These are phyloP conservation scores for Trichosporon sp. DNA, from an alignment of 1,284 basidiomycete species.

Conservation along the genomic window DNA sequence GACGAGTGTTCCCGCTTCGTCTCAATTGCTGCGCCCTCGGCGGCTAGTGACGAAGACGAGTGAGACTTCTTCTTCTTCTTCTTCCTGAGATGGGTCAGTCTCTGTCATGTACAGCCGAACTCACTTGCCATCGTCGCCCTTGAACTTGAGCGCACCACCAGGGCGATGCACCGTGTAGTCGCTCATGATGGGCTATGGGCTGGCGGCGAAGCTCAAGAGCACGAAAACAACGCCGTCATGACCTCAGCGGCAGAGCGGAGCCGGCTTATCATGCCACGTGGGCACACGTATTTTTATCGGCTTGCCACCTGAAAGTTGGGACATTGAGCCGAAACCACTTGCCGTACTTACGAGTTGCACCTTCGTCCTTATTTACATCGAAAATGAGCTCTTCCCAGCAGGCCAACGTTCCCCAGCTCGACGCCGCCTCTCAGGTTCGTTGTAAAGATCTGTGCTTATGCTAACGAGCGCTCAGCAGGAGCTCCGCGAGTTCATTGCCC, in stretches of 20 bases:
- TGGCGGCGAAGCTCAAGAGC: not conserved
- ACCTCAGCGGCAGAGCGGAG: not conserved
- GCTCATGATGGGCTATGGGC: slow-evolving; percentile 48
- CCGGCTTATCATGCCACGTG: not conserved
- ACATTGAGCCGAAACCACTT: not conserved
- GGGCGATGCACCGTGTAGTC: slow-evolving; percentile 76
- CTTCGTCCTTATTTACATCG: not conserved
- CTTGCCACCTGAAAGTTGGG: slow-evolving; percentile 1
- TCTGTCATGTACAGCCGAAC: slow-evolving; percentile 33
- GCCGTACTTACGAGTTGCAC: not conserved
- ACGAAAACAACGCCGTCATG: slow-evolving; percentile 1
- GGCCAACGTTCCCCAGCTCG: slow-evolving; percentile 54
- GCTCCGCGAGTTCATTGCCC: slow-evolving; percentile 74
- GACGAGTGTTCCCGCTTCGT: slow-evolving; percentile 19
- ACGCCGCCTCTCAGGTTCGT: slow-evolving; percentile 68
- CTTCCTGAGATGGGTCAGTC: slow-evolving; percentile 7
- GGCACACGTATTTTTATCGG: not conserved
- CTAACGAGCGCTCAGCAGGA: slow-evolving; percentile 61
- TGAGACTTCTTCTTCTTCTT: slow-evolving; percentile 74
- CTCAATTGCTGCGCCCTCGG: not conserved
- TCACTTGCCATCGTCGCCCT: slow-evolving; percentile 77
- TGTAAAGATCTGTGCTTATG: too few relatives aligned
- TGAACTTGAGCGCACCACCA: slow-evolving; percentile 84
- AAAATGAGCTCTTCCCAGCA: slow-evolving; percentile 13
- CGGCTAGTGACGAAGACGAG: slow-evolving; percentile 29